Evolutionary conservation across 805 yeast genomes (phyloP).

Genomic region (Phaffomyces antillensis): DNA sequence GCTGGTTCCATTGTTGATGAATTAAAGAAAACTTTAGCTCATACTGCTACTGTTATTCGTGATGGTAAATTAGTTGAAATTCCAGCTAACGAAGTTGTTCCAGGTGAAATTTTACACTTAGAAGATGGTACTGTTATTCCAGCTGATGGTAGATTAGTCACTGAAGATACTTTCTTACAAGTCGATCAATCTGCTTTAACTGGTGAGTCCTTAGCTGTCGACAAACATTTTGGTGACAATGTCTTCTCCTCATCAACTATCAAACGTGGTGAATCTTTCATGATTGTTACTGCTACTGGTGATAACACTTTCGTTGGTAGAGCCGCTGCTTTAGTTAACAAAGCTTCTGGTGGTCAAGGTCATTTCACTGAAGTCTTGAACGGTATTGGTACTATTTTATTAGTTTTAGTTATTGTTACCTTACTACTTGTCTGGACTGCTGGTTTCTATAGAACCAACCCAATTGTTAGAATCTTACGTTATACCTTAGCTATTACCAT

Average conservation of each 20-base stretch:
- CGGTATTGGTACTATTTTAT: constrained; percentile 92
- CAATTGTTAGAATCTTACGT: constrained; percentile 82
- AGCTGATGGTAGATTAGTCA: constrained; percentile 85
- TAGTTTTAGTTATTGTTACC: constrained; percentile 83
- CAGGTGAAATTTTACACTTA: constrained; percentile 88
- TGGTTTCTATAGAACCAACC: constrained; percentile 87
- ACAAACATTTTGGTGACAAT: constrained; percentile 82
- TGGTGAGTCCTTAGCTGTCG: constrained; percentile 96
- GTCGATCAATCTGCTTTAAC: constrained; percentile 96
- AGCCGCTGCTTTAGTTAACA: constrained; percentile 94
- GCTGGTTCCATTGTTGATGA: constrained; percentile 98
- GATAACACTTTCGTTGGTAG: constrained; percentile 94
- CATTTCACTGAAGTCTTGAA: constrained; percentile 96
- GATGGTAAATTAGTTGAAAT: constrained; percentile 72
- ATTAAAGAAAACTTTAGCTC: constrained; percentile 90
- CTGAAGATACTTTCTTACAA: constrained; percentile 82
- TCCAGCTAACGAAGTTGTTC: constrained; percentile 80
- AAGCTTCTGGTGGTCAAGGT: constrained; percentile 89
- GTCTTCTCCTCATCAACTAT: constrained; percentile 90
- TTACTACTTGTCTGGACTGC: constrained; percentile 88
- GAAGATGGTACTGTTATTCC: constrained; percentile 93
- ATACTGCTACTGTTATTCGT: constrained; percentile 80
- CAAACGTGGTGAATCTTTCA: constrained; percentile 91
- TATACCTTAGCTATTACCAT: constrained; percentile 93
- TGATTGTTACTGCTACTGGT: constrained; percentile 94